These are phyloP conservation scores for Plasmodium reichenowi DNA, from an alignment of 169 alveolate species.

Conservation along the genomic window DNA sequence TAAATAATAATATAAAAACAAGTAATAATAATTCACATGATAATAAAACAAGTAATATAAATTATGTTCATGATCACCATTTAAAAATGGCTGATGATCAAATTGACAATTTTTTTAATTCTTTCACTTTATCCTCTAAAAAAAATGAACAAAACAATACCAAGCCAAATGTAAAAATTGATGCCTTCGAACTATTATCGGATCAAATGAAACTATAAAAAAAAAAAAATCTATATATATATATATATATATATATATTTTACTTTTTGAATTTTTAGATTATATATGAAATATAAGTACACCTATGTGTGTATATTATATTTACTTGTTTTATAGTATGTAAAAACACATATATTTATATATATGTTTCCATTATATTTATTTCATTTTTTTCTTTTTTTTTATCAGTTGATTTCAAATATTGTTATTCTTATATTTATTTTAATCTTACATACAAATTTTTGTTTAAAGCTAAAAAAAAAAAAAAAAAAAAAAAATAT, in stretches of 20 bases:
- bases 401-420: not conserved
- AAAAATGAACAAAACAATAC: slow-evolving; percentile 30
- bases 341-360: no score
- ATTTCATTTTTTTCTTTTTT: not conserved
- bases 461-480: slow-evolving; percentile 28
- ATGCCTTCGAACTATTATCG: slow-evolving; percentile 65
- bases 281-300: no score
- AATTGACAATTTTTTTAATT: slow-evolving; percentile 35
- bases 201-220: slow-evolving; percentile 40
- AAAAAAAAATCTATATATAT: not conserved
- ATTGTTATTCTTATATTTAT: not conserved
- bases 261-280: not conserved
- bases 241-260: not conserved
- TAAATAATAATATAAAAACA: not conserved
- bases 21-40: not conserved
- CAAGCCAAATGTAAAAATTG: slow-evolving; percentile 53
- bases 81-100: slow-evolving; percentile 19
- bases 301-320: no score
- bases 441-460: not conserved
- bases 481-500: not conserved
- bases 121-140: slow-evolving; percentile 42
- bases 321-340: no score
- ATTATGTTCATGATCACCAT: not conserved
- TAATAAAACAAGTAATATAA: not conserved
- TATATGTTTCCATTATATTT: not conserved